phyloP scores from a whole-genome alignment of 768 basidiomycete genomes.

The Calocybe indica region DNA sequence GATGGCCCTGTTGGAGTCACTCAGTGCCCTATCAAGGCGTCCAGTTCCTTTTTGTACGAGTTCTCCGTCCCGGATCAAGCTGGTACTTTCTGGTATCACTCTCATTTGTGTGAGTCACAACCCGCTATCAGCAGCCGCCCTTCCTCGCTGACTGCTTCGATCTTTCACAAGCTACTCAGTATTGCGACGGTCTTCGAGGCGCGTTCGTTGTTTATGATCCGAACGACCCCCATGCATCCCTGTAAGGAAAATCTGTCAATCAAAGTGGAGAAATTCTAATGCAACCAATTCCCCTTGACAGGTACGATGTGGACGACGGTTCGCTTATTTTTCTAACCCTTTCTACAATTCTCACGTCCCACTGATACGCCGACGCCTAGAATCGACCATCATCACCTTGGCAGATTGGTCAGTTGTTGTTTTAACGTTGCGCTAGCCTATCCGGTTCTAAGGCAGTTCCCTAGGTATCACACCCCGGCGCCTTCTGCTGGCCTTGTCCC shows the following conservation, averaged over 20 bases:
- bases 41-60: slow-evolving; percentile 31
- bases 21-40: slow-evolving; percentile 36
- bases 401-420: slow-evolving; percentile 27
- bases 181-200: slow-evolving; percentile 40
- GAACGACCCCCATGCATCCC: slow-evolving; percentile 21
- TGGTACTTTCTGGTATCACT: slow-evolving; percentile 27
- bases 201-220: slow-evolving; percentile 32
- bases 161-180: slow-evolving; percentile 30
- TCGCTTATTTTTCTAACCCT: neutral
- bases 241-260: slow-evolving; percentile 17
- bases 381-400: slow-evolving; percentile 37
- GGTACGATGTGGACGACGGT: slow-evolving; percentile 11
- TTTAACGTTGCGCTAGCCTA: neutral
- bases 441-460: neutral
- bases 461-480: slow-evolving; percentile 20
- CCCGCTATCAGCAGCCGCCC: neutral
- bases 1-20: slow-evolving; percentile 32
- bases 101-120: slow-evolving; percentile 20
- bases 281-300: neutral
- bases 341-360: neutral
- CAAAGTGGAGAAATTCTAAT: neutral
- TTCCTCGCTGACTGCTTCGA: slow-evolving; percentile 18
- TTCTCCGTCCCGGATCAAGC: slow-evolving; percentile 20
- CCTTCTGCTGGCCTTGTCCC: slow-evolving; percentile 7
- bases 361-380: slow-evolving; percentile 11